Conservation (phyloP, 192 early-diverging fungal genomes). For the Chytriomyces confervae region DNA sequence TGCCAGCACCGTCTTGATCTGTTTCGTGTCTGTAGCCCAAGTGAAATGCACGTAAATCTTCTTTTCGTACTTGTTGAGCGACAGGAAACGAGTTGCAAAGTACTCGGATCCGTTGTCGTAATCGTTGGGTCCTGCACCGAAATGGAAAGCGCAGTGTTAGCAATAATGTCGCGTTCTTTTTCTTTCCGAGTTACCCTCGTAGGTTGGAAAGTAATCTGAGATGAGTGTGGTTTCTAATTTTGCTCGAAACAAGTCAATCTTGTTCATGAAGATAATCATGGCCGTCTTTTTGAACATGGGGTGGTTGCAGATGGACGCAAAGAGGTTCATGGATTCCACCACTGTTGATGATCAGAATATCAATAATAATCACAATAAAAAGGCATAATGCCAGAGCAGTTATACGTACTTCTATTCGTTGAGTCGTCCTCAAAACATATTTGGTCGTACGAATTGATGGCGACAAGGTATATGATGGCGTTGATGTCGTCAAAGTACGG, state of each 20-base stretch:
- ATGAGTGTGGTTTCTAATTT: constrained; percentile 49
- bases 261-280: constrained; percentile 66
- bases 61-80: constrained; percentile 49
- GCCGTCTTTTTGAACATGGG: constrained; percentile 54
- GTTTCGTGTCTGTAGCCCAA: constrained; percentile 66
- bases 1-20: constrained; percentile 60
- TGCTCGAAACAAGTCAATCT: constrained; percentile 58
- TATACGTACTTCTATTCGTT: constrained; percentile 59
- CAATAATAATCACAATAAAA: neutral
- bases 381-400: neutral
- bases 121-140: constrained; percentile 47
- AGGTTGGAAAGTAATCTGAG: constrained; percentile 54
- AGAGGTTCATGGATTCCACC: constrained; percentile 57
- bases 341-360: constrained; percentile 24
- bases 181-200: constrained; percentile 41
- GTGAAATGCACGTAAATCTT: constrained; percentile 68
- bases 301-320: constrained; percentile 57
- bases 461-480: constrained; percentile 73
- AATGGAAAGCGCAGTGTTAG: neutral
- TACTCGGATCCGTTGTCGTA: constrained; percentile 56
- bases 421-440: constrained; percentile 65
- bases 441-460: constrained; percentile 70
- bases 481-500: constrained; percentile 76
- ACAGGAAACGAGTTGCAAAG: constrained; percentile 52
- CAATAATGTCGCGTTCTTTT: neutral